Conservation (phyloP, 257 asterid genomes). For the Eustoma russellianum region DNA sequence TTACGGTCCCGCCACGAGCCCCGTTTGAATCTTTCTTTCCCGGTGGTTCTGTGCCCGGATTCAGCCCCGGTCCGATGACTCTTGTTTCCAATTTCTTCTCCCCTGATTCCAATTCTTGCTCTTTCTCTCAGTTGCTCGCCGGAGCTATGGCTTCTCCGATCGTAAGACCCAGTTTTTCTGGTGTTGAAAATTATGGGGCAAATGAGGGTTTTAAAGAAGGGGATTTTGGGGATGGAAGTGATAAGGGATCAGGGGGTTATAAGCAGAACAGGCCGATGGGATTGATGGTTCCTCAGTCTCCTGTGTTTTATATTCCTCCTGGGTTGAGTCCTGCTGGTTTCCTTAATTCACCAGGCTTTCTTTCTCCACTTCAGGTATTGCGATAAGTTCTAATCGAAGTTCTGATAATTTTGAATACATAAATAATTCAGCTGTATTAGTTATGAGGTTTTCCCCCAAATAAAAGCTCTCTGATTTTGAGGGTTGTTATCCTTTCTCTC, state of each 20-base stretch:
- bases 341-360: slow-evolving; percentile 79
- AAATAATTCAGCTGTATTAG: not conserved
- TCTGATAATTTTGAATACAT: too few relatives aligned
- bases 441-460: not conserved
- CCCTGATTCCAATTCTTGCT: slow-evolving; percentile 39
- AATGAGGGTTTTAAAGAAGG: not conserved
- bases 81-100: slow-evolving; percentile 44
- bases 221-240: slow-evolving; percentile 7
- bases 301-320: slow-evolving; percentile 59
- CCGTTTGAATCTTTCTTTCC: slow-evolving; percentile 23
- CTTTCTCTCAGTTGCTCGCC: slow-evolving; percentile 78
- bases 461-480: not conserved
- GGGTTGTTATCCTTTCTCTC: not conserved
- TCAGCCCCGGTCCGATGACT: slow-evolving; percentile 37
- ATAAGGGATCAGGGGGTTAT: slow-evolving; percentile 38
- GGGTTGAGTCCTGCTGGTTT: slow-evolving; percentile 72
- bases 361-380: slow-evolving; percentile 80
- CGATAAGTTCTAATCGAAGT: not conserved
- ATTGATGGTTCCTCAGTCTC: slow-evolving; percentile 65
- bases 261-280: slow-evolving; percentile 66
- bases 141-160: slow-evolving; percentile 88
- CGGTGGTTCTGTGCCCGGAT: slow-evolving; percentile 22
- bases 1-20: slow-evolving; percentile 26
- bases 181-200: not conserved
- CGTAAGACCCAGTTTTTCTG: slow-evolving; percentile 14